Percentiles rank a stretch among this genome's conserved stretches.
phyloP scores from a whole-genome alignment of 257 asterid genomes.

The Solanum gandarillasii region DNA sequence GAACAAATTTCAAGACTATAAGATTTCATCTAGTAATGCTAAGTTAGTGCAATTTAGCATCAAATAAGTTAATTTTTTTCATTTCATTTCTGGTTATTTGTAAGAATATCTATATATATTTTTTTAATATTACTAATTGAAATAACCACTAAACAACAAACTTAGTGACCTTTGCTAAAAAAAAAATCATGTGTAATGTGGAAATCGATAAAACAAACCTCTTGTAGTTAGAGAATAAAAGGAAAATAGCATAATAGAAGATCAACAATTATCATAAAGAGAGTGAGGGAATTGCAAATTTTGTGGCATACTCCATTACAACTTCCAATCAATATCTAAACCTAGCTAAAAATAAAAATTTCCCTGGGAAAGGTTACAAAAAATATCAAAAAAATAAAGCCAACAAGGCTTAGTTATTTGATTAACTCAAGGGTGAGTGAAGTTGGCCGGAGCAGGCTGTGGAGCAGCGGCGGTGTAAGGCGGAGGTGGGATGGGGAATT shows the following conservation, averaged over 20 bases:
- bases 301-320: background rate
- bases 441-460: slow-evolving; percentile 7
- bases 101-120: background rate
- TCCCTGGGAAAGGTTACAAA: background rate
- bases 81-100: background rate
- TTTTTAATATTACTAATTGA: background rate
- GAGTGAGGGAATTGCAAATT: background rate
- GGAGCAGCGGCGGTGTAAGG: slow-evolving; percentile 23
- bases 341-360: background rate
- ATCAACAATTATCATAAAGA: background rate
- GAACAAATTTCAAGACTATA: background rate
- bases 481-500: slow-evolving; percentile 7
- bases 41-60: background rate
- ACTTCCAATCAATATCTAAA: background rate
- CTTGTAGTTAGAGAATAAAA: too few species aligned
- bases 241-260: background rate
- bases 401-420: background rate
- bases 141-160: background rate
- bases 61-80: background rate
- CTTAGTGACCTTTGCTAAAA: background rate
- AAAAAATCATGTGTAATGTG: background rate
- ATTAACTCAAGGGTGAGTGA: background rate
- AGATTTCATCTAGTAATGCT: background rate
- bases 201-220: background rate
- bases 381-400: background rate